Conservation (phyloP, 192 early-diverging fungal genomes). For the Coemansia sp. region DNA sequence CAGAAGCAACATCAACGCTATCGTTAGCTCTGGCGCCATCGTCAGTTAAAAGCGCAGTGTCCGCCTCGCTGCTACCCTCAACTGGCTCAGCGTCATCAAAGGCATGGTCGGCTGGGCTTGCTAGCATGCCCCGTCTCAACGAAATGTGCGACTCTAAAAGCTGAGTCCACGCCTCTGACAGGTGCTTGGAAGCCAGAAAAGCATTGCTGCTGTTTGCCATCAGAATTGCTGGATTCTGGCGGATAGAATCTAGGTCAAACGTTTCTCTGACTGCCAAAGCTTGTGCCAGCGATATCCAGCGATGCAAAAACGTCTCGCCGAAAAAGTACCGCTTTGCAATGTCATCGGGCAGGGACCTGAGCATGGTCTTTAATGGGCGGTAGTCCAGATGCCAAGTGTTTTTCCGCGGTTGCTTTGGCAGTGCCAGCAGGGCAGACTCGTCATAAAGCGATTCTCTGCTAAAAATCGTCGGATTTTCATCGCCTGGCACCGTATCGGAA, state of each 20-base stretch:
- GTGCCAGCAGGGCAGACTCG: not conserved
- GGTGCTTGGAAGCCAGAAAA: slow-evolving; percentile 15
- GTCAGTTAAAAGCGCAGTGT: not conserved
- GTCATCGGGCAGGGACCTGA: slow-evolving; percentile 41
- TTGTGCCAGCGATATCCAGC: slow-evolving; percentile 44
- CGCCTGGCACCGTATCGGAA: too few species aligned
- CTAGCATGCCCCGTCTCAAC: slow-evolving; percentile 17
- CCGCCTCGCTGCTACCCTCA: not conserved
- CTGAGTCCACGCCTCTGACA: slow-evolving; percentile 31
- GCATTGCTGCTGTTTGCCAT: not conserved
- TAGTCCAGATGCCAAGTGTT: slow-evolving; percentile 33
- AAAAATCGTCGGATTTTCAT: not conserved
- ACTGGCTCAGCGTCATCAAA: not conserved
- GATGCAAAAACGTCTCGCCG: slow-evolving; percentile 46
- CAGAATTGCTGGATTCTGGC: slow-evolving; percentile 1
- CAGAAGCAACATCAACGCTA: not conserved
- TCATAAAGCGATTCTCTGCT: slow-evolving; percentile 20
- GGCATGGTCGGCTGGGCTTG: not conserved
- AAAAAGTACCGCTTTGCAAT: slow-evolving; percentile 39
- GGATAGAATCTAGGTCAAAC: slow-evolving; percentile 7
- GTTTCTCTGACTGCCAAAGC: slow-evolving; percentile 31
- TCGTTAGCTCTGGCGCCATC: not conserved
- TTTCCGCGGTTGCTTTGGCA: slow-evolving; percentile 8
- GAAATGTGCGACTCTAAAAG: slow-evolving; percentile 31
- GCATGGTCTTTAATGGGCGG: slow-evolving; percentile 34